Conservation (phyloP, 2,329 filamentous ascomycete genomes). For the Ramichloridium luteum region DNA sequence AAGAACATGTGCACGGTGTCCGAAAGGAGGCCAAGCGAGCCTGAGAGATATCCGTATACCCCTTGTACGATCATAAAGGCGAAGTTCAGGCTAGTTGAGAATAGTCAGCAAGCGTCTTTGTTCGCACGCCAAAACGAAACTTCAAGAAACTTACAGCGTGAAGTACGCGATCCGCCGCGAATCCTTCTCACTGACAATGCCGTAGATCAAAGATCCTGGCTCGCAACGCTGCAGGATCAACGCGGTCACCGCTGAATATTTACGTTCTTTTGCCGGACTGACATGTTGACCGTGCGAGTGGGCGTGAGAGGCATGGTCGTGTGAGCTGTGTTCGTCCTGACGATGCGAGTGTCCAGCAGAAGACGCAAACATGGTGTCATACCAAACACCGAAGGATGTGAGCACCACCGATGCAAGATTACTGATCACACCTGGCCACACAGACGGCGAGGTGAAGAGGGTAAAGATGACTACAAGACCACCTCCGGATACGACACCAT, state of each 20-base stretch:
- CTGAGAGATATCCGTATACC: conserved; percentile 85
- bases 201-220: conserved; percentile 65
- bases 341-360: no score
- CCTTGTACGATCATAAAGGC: conserved; percentile 89
- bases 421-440: conserved; percentile 25
- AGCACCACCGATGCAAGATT: conserved; percentile 25
- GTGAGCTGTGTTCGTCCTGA: conserved; percentile 18
- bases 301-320: conserved; percentile 22
- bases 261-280: no score
- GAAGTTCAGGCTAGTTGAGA: conserved; percentile 63
- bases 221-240: conserved; percentile 59
- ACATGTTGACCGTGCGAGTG: conserved; percentile 20
- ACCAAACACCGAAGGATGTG: conserved; percentile 28
- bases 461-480: conserved; percentile 21
- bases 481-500: no score
- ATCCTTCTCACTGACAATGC: conserved; percentile 80
- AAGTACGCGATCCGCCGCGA: conserved; percentile 96
- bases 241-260: conserved; percentile 59
- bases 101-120: neutral
- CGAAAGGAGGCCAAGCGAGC: conserved; percentile 86
- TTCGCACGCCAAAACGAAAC: neutral
- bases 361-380: conserved; percentile 28
- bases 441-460: conserved; percentile 24
- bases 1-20: conserved; percentile 99
- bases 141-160: conserved; percentile 60